Percentiles rank a stretch among this genome's conserved stretches.
Evolutionary conservation across 345 rosid species (phyloP).

Genomic region (Lumnitzera littorea): DNA sequence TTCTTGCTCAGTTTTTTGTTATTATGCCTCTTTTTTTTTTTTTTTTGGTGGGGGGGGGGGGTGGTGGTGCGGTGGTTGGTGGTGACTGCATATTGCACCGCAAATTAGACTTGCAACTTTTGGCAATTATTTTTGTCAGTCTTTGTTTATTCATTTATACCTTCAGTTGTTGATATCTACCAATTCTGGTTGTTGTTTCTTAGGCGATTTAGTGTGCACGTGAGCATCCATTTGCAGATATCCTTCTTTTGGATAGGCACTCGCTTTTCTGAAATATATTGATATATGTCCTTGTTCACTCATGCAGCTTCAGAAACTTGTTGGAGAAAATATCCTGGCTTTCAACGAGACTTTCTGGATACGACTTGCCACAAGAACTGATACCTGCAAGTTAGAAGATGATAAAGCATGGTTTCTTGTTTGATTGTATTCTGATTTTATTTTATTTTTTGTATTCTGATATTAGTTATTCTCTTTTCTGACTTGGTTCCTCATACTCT

Average conservation of each 20-base stretch:
- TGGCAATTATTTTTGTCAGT: no score
- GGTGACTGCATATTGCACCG: no score
- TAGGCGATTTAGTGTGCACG: not conserved
- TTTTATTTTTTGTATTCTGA: conserved; percentile 4
- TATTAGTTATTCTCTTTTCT: conserved; percentile 5
- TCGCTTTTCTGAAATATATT: not conserved
- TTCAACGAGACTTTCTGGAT: conserved; percentile 84
- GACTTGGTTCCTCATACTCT: conserved; percentile 4
- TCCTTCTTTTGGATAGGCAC: not conserved
- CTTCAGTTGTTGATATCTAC: no score
- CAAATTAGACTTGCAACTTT: no score
- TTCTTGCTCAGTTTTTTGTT: not conserved
- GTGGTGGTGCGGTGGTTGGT: no score
- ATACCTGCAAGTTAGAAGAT: conserved; percentile 85
- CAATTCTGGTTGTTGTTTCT: no score
- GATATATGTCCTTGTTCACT: conserved; percentile 9
- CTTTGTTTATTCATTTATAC: no score
- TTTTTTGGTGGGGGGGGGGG: no score
- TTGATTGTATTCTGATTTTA: conserved; percentile 20
- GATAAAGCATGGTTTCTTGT: conserved; percentile 64
- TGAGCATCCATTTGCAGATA: not conserved
- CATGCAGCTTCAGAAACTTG: conserved; percentile 75
- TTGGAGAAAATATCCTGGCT: conserved; percentile 79
- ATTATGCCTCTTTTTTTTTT: no score
- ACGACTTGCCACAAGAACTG: conserved; percentile 78